Percentiles rank a stretch among this genome's conserved stretches.
phyloP scores from a whole-genome alignment of 2,329 filamentous ascomycete genomes.

The Phaeosphaeria sp. region DNA sequence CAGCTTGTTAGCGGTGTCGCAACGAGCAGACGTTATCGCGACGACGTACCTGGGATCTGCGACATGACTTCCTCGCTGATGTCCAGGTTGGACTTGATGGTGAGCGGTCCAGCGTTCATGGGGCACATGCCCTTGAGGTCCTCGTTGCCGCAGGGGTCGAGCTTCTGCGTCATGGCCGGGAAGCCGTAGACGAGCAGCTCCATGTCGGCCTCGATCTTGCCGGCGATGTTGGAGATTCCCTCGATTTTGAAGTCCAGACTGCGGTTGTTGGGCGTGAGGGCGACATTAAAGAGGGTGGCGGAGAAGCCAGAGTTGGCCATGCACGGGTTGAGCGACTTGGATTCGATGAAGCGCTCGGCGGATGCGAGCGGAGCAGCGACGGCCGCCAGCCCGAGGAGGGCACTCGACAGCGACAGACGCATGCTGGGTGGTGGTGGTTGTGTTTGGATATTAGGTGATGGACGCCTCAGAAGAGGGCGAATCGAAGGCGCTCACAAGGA shows the following conservation, averaged over 20 bases:
- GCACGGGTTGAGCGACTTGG: constrained; percentile 84
- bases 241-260: constrained; percentile 77
- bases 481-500: constrained; percentile 37
- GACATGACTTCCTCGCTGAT: constrained; percentile 64
- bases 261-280: constrained; percentile 77
- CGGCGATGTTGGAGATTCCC: constrained; percentile 82
- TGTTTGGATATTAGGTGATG: constrained; percentile 15
- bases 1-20: no score
- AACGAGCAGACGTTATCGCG: no score
- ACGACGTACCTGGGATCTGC: constrained; percentile 63
- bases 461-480: constrained; percentile 21
- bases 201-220: constrained; percentile 80
- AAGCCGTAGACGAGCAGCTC: constrained; percentile 84
- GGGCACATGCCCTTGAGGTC: constrained; percentile 80
- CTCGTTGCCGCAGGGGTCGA: constrained; percentile 77
- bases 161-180: constrained; percentile 67
- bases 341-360: constrained; percentile 69
- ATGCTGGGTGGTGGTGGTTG: constrained; percentile 33
- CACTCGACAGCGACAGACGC: constrained; percentile 42
- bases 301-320: constrained; percentile 86
- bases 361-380: constrained; percentile 57
- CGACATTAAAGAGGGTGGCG: constrained; percentile 86
- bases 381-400: constrained; percentile 45
- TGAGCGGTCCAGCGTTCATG: constrained; percentile 84
- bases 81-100: constrained; percentile 73